These are phyloP conservation scores for Conoideocrella luteorostrata DNA, from an alignment of 2,329 filamentous ascomycete genomes.

Conservation along the genomic window DNA sequence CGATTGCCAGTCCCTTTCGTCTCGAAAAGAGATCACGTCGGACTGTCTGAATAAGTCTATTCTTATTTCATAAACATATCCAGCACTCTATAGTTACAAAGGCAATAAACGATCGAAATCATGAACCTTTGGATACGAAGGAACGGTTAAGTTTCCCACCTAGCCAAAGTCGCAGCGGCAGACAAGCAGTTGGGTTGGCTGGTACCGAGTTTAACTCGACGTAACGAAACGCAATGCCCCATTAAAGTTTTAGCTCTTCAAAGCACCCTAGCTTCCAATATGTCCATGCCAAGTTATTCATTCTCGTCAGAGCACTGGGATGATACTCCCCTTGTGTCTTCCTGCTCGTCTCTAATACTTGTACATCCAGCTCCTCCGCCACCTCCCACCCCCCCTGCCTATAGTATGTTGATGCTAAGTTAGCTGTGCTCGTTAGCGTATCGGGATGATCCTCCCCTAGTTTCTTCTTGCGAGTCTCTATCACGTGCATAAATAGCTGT, in stretches of 20 bases:
- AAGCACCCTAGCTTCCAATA: not conserved
- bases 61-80: not conserved
- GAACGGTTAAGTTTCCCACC: not conserved
- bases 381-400: too few species aligned
- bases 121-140: not conserved
- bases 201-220: not conserved
- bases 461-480: too few species aligned
- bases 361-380: too few species aligned
- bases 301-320: not conserved
- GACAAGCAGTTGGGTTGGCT: not conserved
- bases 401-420: too few species aligned
- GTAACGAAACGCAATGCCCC: not conserved
- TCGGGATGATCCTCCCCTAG: too few species aligned
- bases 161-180: not conserved
- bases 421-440: too few species aligned
- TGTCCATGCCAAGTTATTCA: too few species aligned
- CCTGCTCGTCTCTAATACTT: too few species aligned
- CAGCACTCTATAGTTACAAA: too few species aligned
- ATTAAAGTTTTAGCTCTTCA: not conserved
- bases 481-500: too few species aligned
- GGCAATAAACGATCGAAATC: not conserved
- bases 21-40: not conserved
- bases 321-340: too few species aligned
- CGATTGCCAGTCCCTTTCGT: not conserved
- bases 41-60: not conserved